Conservation (phyloP, 2,329 filamentous ascomycete species). For the Chrysoporthe cubensis region DNA sequence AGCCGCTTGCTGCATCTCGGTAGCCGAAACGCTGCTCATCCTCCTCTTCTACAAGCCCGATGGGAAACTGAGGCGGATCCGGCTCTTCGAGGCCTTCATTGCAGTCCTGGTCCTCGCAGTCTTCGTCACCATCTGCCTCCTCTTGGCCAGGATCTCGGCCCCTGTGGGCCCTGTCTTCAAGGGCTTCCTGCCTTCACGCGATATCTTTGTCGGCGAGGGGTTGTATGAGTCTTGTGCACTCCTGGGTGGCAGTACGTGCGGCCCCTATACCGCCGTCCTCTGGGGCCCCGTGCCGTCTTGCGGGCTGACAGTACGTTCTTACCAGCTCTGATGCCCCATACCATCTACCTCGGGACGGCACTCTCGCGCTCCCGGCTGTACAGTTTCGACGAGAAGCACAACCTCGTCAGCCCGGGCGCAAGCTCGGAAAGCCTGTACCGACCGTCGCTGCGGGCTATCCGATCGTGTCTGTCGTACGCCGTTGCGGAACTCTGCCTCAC, state of each 20-base stretch:
- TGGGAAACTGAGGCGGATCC: constrained; percentile 58
- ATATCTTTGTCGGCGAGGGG: constrained; percentile 58
- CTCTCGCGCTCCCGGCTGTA: constrained; percentile 66
- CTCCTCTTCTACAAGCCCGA: constrained; percentile 65
- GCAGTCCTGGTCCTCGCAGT: constrained; percentile 63
- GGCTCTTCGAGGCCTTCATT: constrained; percentile 65
- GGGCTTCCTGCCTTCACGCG: constrained; percentile 64
- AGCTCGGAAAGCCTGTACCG: constrained; percentile 53
- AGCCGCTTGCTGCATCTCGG: constrained; percentile 67
- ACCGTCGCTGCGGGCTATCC: constrained; percentile 71
- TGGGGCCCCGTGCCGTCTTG: not conserved
- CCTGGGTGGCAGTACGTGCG: constrained; percentile 59
- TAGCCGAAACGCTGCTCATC: constrained; percentile 68
- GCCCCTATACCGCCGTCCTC: not conserved
- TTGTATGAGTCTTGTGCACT: constrained; percentile 71
- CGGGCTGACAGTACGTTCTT: not conserved
- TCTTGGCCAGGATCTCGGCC: constrained; percentile 61
- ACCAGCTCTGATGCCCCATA: constrained; percentile 65
- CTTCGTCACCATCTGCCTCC: constrained; percentile 65
- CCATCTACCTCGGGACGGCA: constrained; percentile 66
- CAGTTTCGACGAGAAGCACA: constrained; percentile 62
- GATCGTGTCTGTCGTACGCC: constrained; percentile 72
- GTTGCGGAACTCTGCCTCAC: constrained; percentile 71
- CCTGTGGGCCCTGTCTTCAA: constrained; percentile 61
- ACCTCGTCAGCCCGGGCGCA: constrained; percentile 34